Base-by-base conservation (phyloP, 495 filamentous ascomycete species). In the Hamigera avellanea region DNA sequence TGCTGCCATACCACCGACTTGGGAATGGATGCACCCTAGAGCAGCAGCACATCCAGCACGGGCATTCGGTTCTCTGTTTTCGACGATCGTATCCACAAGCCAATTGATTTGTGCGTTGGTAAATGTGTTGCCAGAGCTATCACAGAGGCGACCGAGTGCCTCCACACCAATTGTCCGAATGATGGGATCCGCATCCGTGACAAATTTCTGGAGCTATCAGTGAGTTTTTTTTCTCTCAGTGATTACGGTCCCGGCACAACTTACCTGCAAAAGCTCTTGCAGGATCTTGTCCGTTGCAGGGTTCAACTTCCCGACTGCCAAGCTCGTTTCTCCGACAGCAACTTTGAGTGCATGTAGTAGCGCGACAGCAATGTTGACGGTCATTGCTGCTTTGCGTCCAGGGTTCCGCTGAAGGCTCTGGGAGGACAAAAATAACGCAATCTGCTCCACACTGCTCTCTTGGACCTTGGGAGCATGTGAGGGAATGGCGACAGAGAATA, bases 1-100 rank as follows among this genome's bases (percentile, higher is more conserved):
- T 35, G 91, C 91, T 39, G 93, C 93, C 88, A 99, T 96, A 44
- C 91, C 91, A 37, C 91, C 91, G 19, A 96, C 83, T 53, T 94
- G 85, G 2, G 86, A 78, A 56, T 96, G 91, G 30, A 96, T 96
- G 43, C 80, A 85, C 10, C 89, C 91, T 38, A 99, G 64, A 23
- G 91, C 86, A 63, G 91, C 79, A 14, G 93, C 93, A 53, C 86
- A 99, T 18, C 91, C 91, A 27, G 91, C 86, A 50, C 91, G 79
- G 9, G 85, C 84, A 50, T 83, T 89, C 4, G 91, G 91, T 40
- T 99, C 91, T 19, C 89, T 69, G 49, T 95, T 95, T 25, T 77
- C 72, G 8, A 99, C 86, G 45, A 99, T 93, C 6, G 80, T 91
- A 36, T 95, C 87, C 14, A 95, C 77, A n/a, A 95, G 70, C 57